phyloP scores from a whole-genome alignment of 106 monocot genomes.

The Dendrobium huoshanense region DNA sequence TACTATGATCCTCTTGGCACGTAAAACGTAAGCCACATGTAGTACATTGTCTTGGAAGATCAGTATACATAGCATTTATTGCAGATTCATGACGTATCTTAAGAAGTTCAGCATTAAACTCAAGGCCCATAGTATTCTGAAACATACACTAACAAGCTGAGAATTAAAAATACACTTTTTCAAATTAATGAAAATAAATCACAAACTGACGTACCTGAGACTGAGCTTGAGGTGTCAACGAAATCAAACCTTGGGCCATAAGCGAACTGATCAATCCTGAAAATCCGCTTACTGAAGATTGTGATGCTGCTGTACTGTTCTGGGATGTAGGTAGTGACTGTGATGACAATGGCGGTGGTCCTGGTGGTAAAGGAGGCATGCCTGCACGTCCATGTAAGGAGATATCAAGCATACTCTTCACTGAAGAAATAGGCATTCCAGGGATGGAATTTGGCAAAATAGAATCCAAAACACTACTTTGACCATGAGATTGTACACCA shows the following conservation, averaged over 20 bases:
- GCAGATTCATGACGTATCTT: constrained; percentile 76
- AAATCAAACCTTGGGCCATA: constrained; percentile 80
- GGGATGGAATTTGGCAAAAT: constrained; percentile 23
- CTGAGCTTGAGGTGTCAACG: constrained; percentile 37
- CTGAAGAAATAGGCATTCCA: constrained; percentile 19
- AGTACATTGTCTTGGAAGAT: constrained; percentile 85
- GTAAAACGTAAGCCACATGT: constrained; percentile 90
- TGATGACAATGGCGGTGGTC: constrained; percentile 46
- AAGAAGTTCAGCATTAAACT: constrained; percentile 74
- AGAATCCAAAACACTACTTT: constrained; percentile 8
- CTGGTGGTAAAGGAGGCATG: constrained; percentile 64
- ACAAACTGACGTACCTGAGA: constrained; percentile 42
- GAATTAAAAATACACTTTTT: not conserved
- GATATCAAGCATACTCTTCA: constrained; percentile 10
- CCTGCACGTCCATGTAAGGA: constrained; percentile 21
- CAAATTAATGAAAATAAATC: not conserved
- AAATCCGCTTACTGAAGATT: constrained; percentile 32
- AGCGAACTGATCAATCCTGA: constrained; percentile 75
- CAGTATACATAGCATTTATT: constrained; percentile 69
- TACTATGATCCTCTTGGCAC: constrained; percentile 88
- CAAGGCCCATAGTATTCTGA: constrained; percentile 63
- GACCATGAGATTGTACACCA: constrained; percentile 23
- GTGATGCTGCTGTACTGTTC: constrained; percentile 27
- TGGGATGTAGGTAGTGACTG: constrained; percentile 25
- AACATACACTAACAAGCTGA: not conserved